Conservation (phyloP, 805 yeast genomes). For the Ogataea methylovora region DNA sequence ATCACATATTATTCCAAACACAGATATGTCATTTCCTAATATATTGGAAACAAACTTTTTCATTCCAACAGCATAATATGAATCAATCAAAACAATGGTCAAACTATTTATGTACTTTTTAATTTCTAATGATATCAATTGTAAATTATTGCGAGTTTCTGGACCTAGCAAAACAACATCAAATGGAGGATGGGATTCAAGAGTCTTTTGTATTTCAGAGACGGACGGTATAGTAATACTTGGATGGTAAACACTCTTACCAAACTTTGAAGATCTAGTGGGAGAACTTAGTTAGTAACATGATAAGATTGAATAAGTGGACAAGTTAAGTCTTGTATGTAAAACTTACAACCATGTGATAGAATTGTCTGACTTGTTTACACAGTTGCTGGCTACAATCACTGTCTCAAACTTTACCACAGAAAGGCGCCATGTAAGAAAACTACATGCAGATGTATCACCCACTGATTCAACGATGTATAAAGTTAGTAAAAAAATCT, state of each 20-base stretch:
- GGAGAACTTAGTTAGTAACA: no score
- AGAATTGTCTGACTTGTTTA: slow-evolving; percentile 3
- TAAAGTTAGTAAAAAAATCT: neutral
- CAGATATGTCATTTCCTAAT: slow-evolving; percentile 6
- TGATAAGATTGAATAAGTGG: no score
- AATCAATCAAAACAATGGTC: slow-evolving; percentile 21
- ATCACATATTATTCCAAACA: slow-evolving; percentile 18
- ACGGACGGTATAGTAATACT: neutral
- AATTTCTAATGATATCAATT: slow-evolving; percentile 3
- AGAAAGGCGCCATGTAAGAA: slow-evolving; percentile 22
- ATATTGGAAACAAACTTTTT: slow-evolving; percentile 9
- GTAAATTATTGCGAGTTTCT: slow-evolving; percentile 5
- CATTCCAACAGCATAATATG: slow-evolving; percentile 13
- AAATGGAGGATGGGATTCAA: slow-evolving; percentile 5
- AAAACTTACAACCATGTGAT: slow-evolving; percentile 10
- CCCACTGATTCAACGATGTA: slow-evolving; percentile 15
- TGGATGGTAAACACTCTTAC: slow-evolving; percentile 9
- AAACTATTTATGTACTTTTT: slow-evolving; percentile 6
- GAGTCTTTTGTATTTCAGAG: slow-evolving; percentile 1
- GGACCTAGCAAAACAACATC: slow-evolving; percentile 17
- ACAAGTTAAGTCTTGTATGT: neutral
- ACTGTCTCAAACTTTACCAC: slow-evolving; percentile 9
- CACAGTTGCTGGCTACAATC: slow-evolving; percentile 11
- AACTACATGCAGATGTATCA: slow-evolving; percentile 21
- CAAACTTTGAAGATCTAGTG: slow-evolving; percentile 8